phyloP scores from a whole-genome alignment of 306 rosid genomes.

The Quercus robur region DNA sequence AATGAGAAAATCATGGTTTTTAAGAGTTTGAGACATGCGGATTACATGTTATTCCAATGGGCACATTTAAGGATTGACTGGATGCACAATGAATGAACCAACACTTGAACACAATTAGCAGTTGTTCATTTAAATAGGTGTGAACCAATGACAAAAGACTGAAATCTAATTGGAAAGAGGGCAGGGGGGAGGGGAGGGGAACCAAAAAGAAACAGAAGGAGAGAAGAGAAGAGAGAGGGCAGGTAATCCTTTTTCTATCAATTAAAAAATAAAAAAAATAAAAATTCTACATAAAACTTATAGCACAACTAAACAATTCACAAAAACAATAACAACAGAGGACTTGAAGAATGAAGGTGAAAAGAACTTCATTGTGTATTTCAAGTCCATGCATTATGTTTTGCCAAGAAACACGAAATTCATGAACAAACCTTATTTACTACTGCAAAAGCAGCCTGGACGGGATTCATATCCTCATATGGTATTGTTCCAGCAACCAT shows the following conservation, averaged over 20 bases:
- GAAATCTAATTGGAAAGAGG: background rate
- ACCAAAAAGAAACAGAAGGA: background rate
- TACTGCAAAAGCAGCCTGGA: conserved; percentile 97
- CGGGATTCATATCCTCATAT: conserved; percentile 87
- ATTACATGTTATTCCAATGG: background rate
- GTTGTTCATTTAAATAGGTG: background rate
- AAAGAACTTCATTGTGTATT: background rate
- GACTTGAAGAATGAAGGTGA: background rate
- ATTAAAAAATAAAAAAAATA: background rate
- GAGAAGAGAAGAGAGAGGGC: background rate
- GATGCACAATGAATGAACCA: background rate
- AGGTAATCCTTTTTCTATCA: background rate
- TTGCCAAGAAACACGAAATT: background rate
- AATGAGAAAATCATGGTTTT: background rate
- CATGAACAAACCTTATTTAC: conserved; percentile 66
- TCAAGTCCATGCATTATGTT: background rate
- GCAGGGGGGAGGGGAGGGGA: background rate
- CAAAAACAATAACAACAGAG: background rate
- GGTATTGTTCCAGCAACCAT: conserved; percentile 84
- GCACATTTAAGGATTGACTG: background rate
- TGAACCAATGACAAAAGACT: background rate
- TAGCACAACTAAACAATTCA: background rate
- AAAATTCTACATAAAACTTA: background rate
- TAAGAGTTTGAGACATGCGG: background rate
- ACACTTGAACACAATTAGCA: background rate